Evolutionary conservation across 345 rosid species (phyloP), one percentile per base, ranked within the genome.

Genomic region (Rhizophora apiculata): DNA sequence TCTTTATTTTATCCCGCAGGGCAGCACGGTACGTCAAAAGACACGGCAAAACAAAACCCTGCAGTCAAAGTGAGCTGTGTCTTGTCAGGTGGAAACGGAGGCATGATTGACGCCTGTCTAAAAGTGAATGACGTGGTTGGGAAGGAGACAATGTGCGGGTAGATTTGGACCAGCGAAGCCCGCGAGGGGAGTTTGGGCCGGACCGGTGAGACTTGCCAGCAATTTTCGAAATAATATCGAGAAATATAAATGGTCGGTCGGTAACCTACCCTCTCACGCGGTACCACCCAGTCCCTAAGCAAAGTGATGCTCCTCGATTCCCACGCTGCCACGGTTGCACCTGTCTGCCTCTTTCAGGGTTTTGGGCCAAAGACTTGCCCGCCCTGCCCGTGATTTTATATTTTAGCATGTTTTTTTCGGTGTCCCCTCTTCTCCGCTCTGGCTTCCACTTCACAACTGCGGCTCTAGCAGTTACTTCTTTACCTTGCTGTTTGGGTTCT

Each of bases 321-420:
- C 76, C 37, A 53, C 76, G 76, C 76, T 60, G 27, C 56, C 22
- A 52, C 67, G 62, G 54, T 62, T 21, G 46, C 74, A 27, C 8
- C 8, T 58, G 32, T 5, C 49, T 6, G 16, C 18, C 54, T 20
- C 54, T 34, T 15, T n/a, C 65, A 1, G 19, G 16, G 43, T 63
- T 16, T 10, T 20, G 19, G 5, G 6, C 54, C 53, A 24, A 4
- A 24, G 30, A 6, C 30, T 10, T 56, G 13, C 6, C 60, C 6
- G 37, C 37, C 32, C 58, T 9, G 43, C 4, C 57, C 29, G 37
- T 24, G 8, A 22, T 13, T 0, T 29, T 24, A 15, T 29, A 26
- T 29, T n/a, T 30, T 60, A 21, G 34, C 37, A 43, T 13, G 20
- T 32, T 21, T 8, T 19, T 13, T 1, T 6, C n/a, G 1, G 18